Evolutionary conservation across 495 filamentous ascomycete species (phyloP), one percentile per base, ranked within the genome.

Genomic region (Penicillium argentinense): DNA sequence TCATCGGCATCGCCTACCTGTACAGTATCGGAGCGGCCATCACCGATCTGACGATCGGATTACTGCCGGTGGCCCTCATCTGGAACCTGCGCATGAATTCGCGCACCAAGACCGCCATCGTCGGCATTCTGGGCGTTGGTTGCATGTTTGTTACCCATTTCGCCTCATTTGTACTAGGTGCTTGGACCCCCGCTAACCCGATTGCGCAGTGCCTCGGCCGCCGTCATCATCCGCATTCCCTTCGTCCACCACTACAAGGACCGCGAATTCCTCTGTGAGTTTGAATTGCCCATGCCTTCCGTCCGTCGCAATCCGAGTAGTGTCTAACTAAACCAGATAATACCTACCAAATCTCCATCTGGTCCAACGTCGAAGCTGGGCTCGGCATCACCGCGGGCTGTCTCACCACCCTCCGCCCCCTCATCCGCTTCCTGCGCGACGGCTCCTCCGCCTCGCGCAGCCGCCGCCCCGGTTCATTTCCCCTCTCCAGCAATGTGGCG

Each of bases 331-430:
- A 45, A 26, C 12, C 38, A 69, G 64, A 65, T 30, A 51, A 58
- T 17, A 67, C 64, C 16, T 60, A 58, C 43, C 54, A 68, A 24
- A 62, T 71, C 29, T 61, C 62, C 29, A 69, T 73, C 40, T 73
- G 69, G 68, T 67, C 65, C 17, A 66, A 65, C 30, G 47, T 70
- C 40, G 69, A 74, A 48, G 59, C 60, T 1, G 56, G 61, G 18
- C 56, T 73, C 13, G 71, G 68, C 39, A 70, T 74, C 39, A 64
- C 67, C 0, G 66, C 68, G 3, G 71, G 63, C 9, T 66, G 62
- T 39, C 63, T 74, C n/a, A 60, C 63, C 9, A 66, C 64, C 1
- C 39, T 72, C 12, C 64, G 69, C 8, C 71, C 71, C 2, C 46
- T 74, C 0, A 53, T 78, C 48, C 60, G 65, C 24, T 54, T 57